These are phyloP conservation scores for Bruguiera sexangula DNA, from an alignment of 345 rosid species.

Conservation along the genomic window DNA sequence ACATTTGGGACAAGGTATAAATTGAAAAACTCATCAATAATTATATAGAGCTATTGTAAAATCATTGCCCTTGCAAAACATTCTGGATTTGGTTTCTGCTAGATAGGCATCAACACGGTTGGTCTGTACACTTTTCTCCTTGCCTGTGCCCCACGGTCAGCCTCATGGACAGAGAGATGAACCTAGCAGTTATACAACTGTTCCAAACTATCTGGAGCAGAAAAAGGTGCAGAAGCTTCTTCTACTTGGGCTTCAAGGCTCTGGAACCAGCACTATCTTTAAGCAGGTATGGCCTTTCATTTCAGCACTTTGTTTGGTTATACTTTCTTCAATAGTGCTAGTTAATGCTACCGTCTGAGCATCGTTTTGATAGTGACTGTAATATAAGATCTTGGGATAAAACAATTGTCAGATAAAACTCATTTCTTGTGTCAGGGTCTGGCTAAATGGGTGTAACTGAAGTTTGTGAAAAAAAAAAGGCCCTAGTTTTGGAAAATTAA, in stretches of 20 bases:
- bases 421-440: too few relatives aligned
- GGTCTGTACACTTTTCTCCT: slow-evolving; percentile 72
- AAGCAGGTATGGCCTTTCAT: slow-evolving; percentile 63
- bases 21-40: slow-evolving; percentile 8
- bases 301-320: neutral
- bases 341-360: too few relatives aligned
- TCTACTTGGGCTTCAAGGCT: slow-evolving; percentile 73
- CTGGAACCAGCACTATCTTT: slow-evolving; percentile 98
- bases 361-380: too few relatives aligned
- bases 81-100: slow-evolving; percentile 31
- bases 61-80: slow-evolving; percentile 17
- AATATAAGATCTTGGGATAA: too few relatives aligned
- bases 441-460: too few relatives aligned
- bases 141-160: slow-evolving; percentile 82
- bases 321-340: neutral
- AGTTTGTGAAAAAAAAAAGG: too few relatives aligned
- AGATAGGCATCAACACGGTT: slow-evolving; percentile 90
- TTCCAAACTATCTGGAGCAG: slow-evolving; percentile 86
- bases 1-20: slow-evolving; percentile 79
- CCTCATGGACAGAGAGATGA: slow-evolving; percentile 68
- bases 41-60: neutral
- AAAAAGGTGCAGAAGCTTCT: slow-evolving; percentile 77
- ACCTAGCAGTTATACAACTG: slow-evolving; percentile 57
- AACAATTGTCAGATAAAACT: too few relatives aligned
- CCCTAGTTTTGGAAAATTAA: too few relatives aligned